These are phyloP conservation scores for Thermothielavioides terrestris DNA, from an alignment of 495 filamentous ascomycete species.

Conservation along the genomic window DNA sequence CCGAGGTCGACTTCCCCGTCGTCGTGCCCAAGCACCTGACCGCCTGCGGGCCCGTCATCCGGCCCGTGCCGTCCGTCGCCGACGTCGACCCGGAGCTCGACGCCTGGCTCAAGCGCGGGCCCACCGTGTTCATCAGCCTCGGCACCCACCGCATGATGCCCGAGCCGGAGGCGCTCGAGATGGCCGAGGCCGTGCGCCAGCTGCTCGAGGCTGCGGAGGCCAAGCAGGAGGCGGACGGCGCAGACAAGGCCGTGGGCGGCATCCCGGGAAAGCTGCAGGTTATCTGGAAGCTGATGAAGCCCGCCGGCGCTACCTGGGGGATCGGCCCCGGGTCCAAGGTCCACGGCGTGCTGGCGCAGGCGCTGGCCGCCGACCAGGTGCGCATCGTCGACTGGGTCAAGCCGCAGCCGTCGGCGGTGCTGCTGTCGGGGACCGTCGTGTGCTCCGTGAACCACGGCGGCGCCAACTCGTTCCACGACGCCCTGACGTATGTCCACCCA, in stretches of 20 bases:
- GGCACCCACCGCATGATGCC: slow-evolving; percentile 18
- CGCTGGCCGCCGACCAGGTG: slow-evolving; percentile 17
- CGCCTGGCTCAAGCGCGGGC: slow-evolving; percentile 23
- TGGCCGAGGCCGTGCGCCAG: slow-evolving; percentile 23
- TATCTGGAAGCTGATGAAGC: slow-evolving; percentile 32
- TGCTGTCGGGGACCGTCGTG: slow-evolving; percentile 24
- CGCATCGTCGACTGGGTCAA: slow-evolving; percentile 29
- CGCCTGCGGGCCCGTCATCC: slow-evolving; percentile 42
- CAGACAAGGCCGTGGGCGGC: neutral
- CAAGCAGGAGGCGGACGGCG: neutral
- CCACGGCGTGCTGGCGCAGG: neutral
- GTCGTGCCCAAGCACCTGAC: slow-evolving; percentile 32
- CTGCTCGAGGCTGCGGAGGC: slow-evolving; percentile 11
- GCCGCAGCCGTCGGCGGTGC: slow-evolving; percentile 25
- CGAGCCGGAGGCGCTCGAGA: slow-evolving; percentile 12
- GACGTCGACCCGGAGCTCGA: slow-evolving; percentile 25
- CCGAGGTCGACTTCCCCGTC: slow-evolving; percentile 26
- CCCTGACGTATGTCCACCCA: slow-evolving; percentile 21
- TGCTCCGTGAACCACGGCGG: slow-evolving; percentile 36
- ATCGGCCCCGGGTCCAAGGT: slow-evolving; percentile 5
- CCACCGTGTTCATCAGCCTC: slow-evolving; percentile 32
- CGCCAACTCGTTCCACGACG: slow-evolving; percentile 35
- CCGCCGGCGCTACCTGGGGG: neutral
- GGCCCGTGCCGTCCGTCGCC: slow-evolving; percentile 23
- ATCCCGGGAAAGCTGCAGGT: slow-evolving; percentile 22